phyloP scores from a whole-genome alignment of 108 stramenopile species.

The Seminavis robusta region DNA sequence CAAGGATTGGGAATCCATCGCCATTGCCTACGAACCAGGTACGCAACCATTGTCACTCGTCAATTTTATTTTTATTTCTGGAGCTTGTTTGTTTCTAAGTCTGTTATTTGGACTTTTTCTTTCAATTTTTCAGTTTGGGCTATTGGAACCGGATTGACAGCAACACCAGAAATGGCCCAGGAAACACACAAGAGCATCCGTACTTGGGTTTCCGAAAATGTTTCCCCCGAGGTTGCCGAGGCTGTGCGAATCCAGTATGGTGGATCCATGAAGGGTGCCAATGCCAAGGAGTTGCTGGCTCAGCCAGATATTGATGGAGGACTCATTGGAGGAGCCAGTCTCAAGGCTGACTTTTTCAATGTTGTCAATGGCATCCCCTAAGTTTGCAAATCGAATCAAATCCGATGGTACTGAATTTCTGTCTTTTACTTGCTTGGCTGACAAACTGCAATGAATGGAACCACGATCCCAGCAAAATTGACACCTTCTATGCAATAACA shows the following conservation, averaged over 20 bases:
- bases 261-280: conserved; percentile 94
- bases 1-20: conserved; percentile 90
- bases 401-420: no score
- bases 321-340: conserved; percentile 93
- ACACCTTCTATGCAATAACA: no score
- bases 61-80: background rate
- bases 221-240: conserved; percentile 77
- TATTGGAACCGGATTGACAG: conserved; percentile 98
- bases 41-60: background rate
- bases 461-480: no score
- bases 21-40: conserved; percentile 86
- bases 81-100: background rate
- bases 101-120: background rate
- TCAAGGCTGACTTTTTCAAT: conserved; percentile 93
- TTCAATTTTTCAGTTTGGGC: conserved; percentile 73
- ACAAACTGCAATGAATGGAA: no score
- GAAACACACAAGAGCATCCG: conserved; percentile 96
- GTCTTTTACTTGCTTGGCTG: no score
- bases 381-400: no score
- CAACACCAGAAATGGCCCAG: conserved; percentile 99
- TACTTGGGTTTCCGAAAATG: conserved; percentile 85
- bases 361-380: conserved; percentile 87
- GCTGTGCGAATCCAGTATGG: conserved; percentile 95
- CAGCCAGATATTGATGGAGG: conserved; percentile 95
- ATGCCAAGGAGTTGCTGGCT: conserved; percentile 76